Evolutionary conservation across 129 eudicot genomes (phyloP), one percentile per base, ranked within the genome.

Genomic region (Scalesia atractyloides): DNA sequence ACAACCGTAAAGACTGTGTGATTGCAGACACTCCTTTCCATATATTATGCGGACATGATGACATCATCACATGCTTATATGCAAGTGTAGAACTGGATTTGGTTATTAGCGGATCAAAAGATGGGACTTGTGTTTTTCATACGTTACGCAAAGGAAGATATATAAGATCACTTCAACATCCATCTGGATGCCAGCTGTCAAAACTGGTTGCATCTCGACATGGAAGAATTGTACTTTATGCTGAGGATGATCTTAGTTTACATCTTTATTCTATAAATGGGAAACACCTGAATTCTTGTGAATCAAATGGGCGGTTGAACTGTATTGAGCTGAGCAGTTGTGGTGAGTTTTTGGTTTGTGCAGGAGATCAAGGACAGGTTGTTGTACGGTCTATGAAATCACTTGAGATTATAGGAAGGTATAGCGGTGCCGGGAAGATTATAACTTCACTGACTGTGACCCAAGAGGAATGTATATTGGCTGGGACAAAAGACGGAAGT

Each of bases 11-110:
- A 84, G 93, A 90, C 62, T 69, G 50, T 60, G 74, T 95, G 24
- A 79, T 95, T 56, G 81, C 94, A 9, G 97, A 86, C 73, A 83
- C 96, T 10, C 99, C 99, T 34, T 90, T 70, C 66, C 99, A 95
- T 73, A 90, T 95, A 75, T 81, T 95, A 14, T 95, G 99, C 64
- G 99, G 99, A 52, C 99, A 95, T 60, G 99, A 95, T 83, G 99
- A 95, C 81, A 60, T 90, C 46, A 86, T 95, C 53, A 95, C 97
- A 9, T 95, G 99, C 77, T 66, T 95, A 36, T 84, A 80, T 54
- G 97, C 80, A 9, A 90, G 97, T 80, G 78, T 78, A 19, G 97
- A 95, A 77, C 99, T 95, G 18, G 99, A 95, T 85, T 70, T 95
- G 56, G 94, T 95, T 15, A 90, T 95, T 39, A 95, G 99, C 54